phyloP scores from a whole-genome alignment of 768 basidiomycete genomes.

The Collybia sp. region DNA sequence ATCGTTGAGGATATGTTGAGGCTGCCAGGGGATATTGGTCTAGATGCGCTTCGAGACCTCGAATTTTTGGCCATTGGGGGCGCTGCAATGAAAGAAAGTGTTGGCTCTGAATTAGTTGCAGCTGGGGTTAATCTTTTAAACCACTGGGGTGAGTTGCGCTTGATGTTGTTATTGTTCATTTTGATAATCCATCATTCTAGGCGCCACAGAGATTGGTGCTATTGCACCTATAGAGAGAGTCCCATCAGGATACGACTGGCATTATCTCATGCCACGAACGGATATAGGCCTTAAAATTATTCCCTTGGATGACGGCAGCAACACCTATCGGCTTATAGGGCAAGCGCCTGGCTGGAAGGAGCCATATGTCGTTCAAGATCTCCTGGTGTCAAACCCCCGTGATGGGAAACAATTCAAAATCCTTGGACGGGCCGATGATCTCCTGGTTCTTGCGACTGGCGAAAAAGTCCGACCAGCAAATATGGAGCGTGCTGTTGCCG shows the following conservation, averaged over 20 bases:
- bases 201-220: slow-evolving; percentile 31
- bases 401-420: slow-evolving; percentile 27
- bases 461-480: slow-evolving; percentile 33
- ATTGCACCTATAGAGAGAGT: slow-evolving; percentile 28
- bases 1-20: slow-evolving; percentile 31
- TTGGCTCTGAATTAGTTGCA: slow-evolving; percentile 21
- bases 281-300: slow-evolving; percentile 24
- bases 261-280: slow-evolving; percentile 29
- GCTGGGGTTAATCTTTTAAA: slow-evolving; percentile 31
- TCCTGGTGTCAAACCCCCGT: slow-evolving; percentile 25
- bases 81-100: slow-evolving; percentile 32
- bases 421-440: slow-evolving; percentile 33
- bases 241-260: slow-evolving; percentile 29
- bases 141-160: slow-evolving; percentile 30
- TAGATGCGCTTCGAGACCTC: slow-evolving; percentile 23
- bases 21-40: slow-evolving; percentile 16
- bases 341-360: slow-evolving; percentile 27
- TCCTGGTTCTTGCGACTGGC: slow-evolving; percentile 37
- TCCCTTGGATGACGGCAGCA: slow-evolving; percentile 17
- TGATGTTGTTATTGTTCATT: not conserved
- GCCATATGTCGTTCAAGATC: slow-evolving; percentile 30
- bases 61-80: slow-evolving; percentile 32
- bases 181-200: slow-evolving; percentile 8
- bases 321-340: slow-evolving; percentile 23
- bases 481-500: slow-evolving; percentile 25